Base-by-base conservation (phyloP, 2,329 filamentous ascomycete species). In the Colletotrichum acutatum region DNA sequence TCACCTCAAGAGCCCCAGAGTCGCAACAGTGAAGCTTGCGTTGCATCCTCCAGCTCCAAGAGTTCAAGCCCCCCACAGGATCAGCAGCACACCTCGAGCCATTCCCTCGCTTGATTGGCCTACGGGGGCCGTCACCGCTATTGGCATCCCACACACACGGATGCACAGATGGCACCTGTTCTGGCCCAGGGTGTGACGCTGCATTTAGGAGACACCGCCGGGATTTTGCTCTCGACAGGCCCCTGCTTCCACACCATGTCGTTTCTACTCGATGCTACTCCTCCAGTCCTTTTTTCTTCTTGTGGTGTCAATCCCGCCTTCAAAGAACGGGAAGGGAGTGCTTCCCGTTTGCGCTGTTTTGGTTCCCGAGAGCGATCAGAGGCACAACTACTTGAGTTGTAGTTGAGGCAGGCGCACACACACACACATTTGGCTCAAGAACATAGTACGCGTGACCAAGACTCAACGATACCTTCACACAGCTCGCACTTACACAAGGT, bases 181-280 rank as follows among this genome's bases (percentile, higher is more conserved):
- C 60, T 53, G 28, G 63, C 49, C 57, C 49, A 37, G 56, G 57
- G 68, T 62, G 58, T 28, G 49, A 71, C 68, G 66, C 69, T 72
- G 59, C 53, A 63, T 68, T 68, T 72, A 53, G 65, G 65, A 58
- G 65, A 59, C 58, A 64, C 66, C 54, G 22, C 68, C 57, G 68
- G 53, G 56, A 42, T 52, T 61, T 32, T 46, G 37, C 57, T 24
- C 42, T 49, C 26, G 22, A 54, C 24, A 22, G 53, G n/a, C n/a
- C 19, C 42, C 64, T 57, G 32, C 69, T 63, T 26, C 57, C 34
- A 52, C 59, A 28, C 66, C 42, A 64, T 54, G 14, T 63, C 28
- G 42, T 46, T 46, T 24, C 32, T 42, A 24, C 16, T 34, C 49
- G 24, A 54, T 24, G 42, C 19, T 58, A 52, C 64, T 52, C 37